phyloP scores from a whole-genome alignment of 164 flowering plant genomes.

The Stephania japonica region DNA sequence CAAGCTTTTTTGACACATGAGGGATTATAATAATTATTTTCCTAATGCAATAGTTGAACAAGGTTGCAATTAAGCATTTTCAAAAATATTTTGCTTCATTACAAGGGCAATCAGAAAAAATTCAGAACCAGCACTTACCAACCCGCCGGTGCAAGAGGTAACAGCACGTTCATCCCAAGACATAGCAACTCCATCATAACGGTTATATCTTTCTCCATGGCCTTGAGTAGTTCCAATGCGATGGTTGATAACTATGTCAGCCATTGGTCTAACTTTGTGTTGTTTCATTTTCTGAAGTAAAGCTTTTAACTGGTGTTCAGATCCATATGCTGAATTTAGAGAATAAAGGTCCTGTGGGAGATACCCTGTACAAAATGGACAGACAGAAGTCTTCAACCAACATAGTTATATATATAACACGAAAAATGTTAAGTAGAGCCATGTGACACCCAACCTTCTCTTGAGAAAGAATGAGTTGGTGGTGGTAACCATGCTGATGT shows the following conservation, averaged over 20 bases:
- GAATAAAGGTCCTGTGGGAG: slow-evolving; percentile 88
- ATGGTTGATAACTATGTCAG: slow-evolving; percentile 92
- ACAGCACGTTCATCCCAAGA: slow-evolving; percentile 90
- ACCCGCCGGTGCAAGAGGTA: slow-evolving; percentile 87
- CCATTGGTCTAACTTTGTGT: slow-evolving; percentile 79
- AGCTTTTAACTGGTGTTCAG: slow-evolving; percentile 60
- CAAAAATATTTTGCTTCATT: neutral
- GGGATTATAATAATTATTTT: neutral
- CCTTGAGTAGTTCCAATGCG: slow-evolving; percentile 87
- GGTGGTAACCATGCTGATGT: slow-evolving; percentile 96
- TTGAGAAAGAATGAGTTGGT: slow-evolving; percentile 62
- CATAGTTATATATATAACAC: neutral
- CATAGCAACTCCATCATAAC: slow-evolving; percentile 82
- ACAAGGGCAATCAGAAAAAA: neutral
- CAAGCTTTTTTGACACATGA: neutral
- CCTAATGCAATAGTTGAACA: neutral
- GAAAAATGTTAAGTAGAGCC: neutral
- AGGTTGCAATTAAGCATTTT: neutral
- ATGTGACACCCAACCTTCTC: slow-evolving; percentile 52
- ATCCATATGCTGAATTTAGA: slow-evolving; percentile 76
- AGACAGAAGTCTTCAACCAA: neutral
- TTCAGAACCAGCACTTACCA: slow-evolving; percentile 37
- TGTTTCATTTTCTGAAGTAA: slow-evolving; percentile 68
- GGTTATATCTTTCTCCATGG: slow-evolving; percentile 81
- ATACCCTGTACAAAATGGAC: slow-evolving; percentile 47